Evolutionary conservation across 148 eudicot genomes (phyloP), one percentile per base, ranked within the genome.

Genomic region (Fagopyrum tataricum): DNA sequence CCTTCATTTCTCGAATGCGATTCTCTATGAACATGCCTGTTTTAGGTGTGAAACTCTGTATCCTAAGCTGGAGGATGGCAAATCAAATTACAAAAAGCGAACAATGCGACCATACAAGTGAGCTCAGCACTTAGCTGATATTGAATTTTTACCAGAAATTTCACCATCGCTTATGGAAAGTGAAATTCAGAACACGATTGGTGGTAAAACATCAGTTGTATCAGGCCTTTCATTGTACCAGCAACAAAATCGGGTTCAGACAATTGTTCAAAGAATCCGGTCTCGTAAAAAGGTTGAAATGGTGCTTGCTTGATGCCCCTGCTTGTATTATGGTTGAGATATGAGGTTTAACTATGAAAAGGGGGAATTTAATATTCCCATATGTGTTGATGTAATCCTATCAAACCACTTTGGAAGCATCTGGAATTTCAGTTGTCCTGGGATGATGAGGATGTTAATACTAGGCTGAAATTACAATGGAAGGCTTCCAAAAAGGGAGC

Each of bases 41-140:
- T n/a, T n/a, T n/a, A n/a, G n/a, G n/a, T n/a, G n/a, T n/a, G n/a
- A n/a, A n/a, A n/a, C n/a, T n/a, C n/a, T n/a, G 98, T 81, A 90
- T 53, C 91, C 97, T 17, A 94, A 94, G 84, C 90, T 94, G 72
- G 97, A 90, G 26, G 83, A 87, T 80, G 79, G 78, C 71, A 76
- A 78, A 59, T 78, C 70, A 39, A 87, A 86, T 75, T 93, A 94
- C 80, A 85, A 85, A 82, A 83, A 42, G 73, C 79, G 82, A 81
- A 76, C 77, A 49, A 81, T 86, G 76, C 92, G 96, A 37, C 98
- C 98, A 70, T 94, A 91, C 82, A 91, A 87, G 78, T 94, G 98
- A 97, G 97, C 85, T 70, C 98, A 94, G 74, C 96, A 94, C 84
- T 80, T 94, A 81, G 96, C 91, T 47, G 98, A 97, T 77, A 88